Percentiles rank a stretch among this genome's conserved stretches.
These are phyloP conservation scores for Microglena sp. DNA, from an alignment of 139 green algal genomes.

Conservation along the genomic window DNA sequence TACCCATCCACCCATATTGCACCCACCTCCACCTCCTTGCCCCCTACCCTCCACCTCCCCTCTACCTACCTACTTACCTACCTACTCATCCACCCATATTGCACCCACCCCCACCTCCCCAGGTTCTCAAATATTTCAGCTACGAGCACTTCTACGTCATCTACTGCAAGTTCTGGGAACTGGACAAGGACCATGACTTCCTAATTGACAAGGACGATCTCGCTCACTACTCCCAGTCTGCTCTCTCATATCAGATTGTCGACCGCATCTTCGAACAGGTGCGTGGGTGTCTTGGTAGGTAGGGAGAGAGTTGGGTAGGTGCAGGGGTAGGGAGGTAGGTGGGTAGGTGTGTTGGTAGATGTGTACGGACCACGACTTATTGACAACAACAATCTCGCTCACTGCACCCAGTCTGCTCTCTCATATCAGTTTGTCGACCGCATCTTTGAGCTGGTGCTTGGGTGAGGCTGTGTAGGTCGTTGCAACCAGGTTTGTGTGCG, in stretches of 20 bases:
- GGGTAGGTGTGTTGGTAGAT: not conserved
- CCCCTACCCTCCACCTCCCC: too few relatives aligned
- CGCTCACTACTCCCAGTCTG: conserved; percentile 85
- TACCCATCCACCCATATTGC: too few relatives aligned
- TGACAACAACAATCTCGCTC: not conserved
- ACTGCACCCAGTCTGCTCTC: conserved; percentile 37
- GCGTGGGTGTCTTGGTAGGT: too few relatives aligned
- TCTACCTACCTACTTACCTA: too few relatives aligned
- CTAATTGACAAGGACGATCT: conserved; percentile 85
- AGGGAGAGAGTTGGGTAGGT: too few relatives aligned
- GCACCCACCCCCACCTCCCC: too few relatives aligned
- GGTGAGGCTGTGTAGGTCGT: too few relatives aligned
- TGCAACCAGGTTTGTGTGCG: too few relatives aligned
- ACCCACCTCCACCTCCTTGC: too few relatives aligned
- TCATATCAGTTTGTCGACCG: conserved; percentile 91
- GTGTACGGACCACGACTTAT: not conserved
- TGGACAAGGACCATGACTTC: conserved; percentile 98
- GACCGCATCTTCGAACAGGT: conserved; percentile 90
- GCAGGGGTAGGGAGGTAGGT: not conserved
- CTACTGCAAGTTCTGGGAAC: conserved; percentile 99
- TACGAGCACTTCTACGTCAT: conserved; percentile 99
- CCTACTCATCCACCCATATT: too few relatives aligned
- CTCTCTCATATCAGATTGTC: conserved; percentile 90
- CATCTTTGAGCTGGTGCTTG: conserved; percentile 30
- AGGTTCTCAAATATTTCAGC: conserved; percentile 82